Evolutionary conservation across 768 basidiomycete species (phyloP).

Genomic region (Trametes elegans): DNA sequence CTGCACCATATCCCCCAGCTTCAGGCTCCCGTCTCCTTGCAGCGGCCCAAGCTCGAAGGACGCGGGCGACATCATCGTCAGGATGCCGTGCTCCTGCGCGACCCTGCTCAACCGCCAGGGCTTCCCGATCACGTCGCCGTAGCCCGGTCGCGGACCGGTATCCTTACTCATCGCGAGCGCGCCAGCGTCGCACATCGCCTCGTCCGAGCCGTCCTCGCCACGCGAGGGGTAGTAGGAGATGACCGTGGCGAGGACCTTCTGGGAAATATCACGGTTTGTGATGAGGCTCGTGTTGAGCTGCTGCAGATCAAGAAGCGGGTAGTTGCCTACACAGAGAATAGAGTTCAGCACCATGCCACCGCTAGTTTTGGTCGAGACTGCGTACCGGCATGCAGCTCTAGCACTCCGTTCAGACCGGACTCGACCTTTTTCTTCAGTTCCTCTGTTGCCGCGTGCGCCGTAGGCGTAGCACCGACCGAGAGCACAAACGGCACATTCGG

Average conservation of each 20-base stretch:
- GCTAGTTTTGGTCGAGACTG: background rate
- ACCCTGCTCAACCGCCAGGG: constrained; percentile 64
- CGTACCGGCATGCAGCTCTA: constrained; percentile 78
- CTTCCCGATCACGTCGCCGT: constrained; percentile 67
- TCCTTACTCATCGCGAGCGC: constrained; percentile 89
- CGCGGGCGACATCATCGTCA: constrained; percentile 38
- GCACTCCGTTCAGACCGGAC: constrained; percentile 22
- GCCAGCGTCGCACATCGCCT: constrained; percentile 81
- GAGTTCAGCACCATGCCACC: background rate
- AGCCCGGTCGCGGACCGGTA: constrained; percentile 68
- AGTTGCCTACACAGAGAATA: constrained; percentile 55
- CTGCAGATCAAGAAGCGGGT: constrained; percentile 81
- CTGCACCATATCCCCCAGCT: constrained; percentile 61
- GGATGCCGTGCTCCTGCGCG: constrained; percentile 78
- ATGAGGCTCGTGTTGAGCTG: constrained; percentile 76
- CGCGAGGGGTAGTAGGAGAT: constrained; percentile 79
- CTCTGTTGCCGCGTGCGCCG: constrained; percentile 73
- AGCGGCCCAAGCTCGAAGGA: constrained; percentile 18
- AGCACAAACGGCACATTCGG: constrained; percentile 59
- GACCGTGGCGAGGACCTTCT: constrained; percentile 68
- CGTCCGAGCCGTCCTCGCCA: constrained; percentile 57
- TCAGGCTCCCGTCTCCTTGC: constrained; percentile 34
- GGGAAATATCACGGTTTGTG: constrained; percentile 52
- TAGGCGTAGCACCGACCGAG: constrained; percentile 85
- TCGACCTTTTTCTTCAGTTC: constrained; percentile 49